phyloP scores from a whole-genome alignment of 2,329 filamentous ascomycete species.

The Paecilomyces sp. region DNA sequence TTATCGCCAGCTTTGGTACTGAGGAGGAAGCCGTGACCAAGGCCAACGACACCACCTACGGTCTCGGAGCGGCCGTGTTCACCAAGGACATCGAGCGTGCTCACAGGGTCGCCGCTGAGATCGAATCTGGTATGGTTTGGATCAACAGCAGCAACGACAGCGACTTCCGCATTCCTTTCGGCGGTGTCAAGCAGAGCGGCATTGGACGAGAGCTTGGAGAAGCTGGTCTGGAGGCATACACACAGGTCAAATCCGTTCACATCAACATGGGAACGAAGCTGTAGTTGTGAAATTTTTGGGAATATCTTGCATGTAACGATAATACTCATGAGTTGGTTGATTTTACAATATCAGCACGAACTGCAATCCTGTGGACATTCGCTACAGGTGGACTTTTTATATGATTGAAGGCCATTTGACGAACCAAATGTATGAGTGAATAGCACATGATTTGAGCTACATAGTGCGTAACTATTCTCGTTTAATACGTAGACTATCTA shows the following conservation, averaged over 20 bases:
- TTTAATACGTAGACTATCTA: background rate
- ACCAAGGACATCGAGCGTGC: constrained; percentile 35
- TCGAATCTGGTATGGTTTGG: constrained; percentile 43
- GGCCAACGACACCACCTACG: constrained; percentile 37
- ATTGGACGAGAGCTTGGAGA: constrained; percentile 45
- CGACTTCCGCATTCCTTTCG: constrained; percentile 35
- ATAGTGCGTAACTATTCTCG: background rate
- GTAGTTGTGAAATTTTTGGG: constrained; percentile 3
- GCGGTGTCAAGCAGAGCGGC: constrained; percentile 40
- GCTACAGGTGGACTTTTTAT: background rate
- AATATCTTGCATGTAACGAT: background rate
- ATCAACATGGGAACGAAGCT: constrained; percentile 32
- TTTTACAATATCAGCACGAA: background rate
- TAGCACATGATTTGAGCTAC: background rate
- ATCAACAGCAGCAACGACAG: constrained; percentile 39
- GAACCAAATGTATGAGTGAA: background rate
- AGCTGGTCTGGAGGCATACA: constrained; percentile 34
- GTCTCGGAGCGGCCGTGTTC: constrained; percentile 36
- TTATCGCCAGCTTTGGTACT: constrained; percentile 30
- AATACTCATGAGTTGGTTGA: background rate
- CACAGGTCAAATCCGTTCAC: constrained; percentile 34
- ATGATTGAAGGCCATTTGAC: background rate
- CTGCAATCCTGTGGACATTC: background rate
- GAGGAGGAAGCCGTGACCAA: constrained; percentile 32
- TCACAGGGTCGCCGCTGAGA: constrained; percentile 33